Evolutionary conservation across 2,329 filamentous ascomycete genomes (phyloP).

Genomic region (Diaporthe batatas): DNA sequence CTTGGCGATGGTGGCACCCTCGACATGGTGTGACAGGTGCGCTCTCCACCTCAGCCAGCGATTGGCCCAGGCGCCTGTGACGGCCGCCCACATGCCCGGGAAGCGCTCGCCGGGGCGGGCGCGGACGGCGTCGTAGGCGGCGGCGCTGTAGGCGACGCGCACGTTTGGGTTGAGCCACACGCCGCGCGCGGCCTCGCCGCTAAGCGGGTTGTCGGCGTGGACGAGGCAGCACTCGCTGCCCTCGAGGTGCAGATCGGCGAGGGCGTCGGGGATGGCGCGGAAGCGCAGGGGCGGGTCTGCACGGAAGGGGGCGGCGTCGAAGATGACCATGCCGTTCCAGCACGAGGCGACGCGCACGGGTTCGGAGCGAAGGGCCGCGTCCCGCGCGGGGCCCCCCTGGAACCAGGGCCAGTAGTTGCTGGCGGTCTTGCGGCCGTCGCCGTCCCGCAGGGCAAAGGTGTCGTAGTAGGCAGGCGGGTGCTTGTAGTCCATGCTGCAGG

Average conservation of each 20-base stretch:
- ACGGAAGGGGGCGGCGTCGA: conserved; percentile 62
- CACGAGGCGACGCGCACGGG: conserved; percentile 75
- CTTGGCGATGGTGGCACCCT: conserved; percentile 54
- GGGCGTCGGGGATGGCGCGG: conserved; percentile 72
- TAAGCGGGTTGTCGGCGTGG: conserved; percentile 77
- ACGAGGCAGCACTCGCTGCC: conserved; percentile 85
- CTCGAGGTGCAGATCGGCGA: conserved; percentile 75
- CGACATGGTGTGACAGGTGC: conserved; percentile 53
- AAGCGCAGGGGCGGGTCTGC: conserved; percentile 63
- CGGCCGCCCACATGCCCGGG: conserved; percentile 61
- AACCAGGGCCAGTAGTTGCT: conserved; percentile 73
- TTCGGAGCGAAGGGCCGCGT: conserved; percentile 61
- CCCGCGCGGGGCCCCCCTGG: conserved; percentile 54
- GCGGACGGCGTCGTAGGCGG: conserved; percentile 66
- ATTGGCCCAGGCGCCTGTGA: conserved; percentile 71
- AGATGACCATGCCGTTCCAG: conserved; percentile 74
- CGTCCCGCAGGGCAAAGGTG: conserved; percentile 72
- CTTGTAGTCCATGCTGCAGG: conserved; percentile 72
- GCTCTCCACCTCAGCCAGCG: conserved; percentile 62
- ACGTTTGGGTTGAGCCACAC: conserved; percentile 79
- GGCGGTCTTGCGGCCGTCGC: conserved; percentile 63
- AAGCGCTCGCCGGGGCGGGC: conserved; percentile 57
- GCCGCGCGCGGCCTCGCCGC: conserved; percentile 58
- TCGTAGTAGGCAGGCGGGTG: conserved; percentile 69
- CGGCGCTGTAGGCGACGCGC: conserved; percentile 72